phyloP scores from a whole-genome alignment of 306 rosid species.

The Urtica urens region DNA sequence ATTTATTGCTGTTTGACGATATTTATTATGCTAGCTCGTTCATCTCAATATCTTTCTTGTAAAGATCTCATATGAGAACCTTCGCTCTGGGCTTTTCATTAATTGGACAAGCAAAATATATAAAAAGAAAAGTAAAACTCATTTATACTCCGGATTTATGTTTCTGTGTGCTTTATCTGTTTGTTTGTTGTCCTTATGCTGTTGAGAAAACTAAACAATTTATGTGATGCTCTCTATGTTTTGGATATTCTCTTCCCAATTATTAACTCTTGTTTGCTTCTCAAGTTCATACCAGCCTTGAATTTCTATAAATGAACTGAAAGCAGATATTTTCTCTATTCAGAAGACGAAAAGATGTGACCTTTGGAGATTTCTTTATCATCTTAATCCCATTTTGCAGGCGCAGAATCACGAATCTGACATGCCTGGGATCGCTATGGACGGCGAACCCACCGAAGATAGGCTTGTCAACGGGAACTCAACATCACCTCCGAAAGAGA shows the following conservation, averaged over 20 bases:
- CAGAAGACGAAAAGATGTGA: constrained; percentile 8
- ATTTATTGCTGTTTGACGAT: constrained; percentile 8
- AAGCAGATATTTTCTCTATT: constrained; percentile 1
- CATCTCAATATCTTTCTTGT: constrained; percentile 16
- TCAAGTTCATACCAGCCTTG: not conserved
- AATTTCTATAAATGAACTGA: constrained; percentile 12
- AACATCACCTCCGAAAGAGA: constrained; percentile 30
- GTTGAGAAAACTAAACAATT: not conserved
- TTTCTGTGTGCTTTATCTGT: not conserved
- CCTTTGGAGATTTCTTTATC: not conserved
- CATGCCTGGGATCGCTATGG: constrained; percentile 57
- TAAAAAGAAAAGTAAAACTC: no score
- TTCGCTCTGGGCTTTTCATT: no score
- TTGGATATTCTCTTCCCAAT: not conserved
- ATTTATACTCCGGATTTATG: no score
- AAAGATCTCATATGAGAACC: constrained; percentile 23
- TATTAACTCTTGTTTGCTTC: not conserved
- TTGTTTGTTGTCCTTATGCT: not conserved
- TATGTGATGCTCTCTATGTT: not conserved
- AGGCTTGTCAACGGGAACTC: constrained; percentile 26
- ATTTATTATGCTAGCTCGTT: not conserved
- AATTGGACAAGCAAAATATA: no score
- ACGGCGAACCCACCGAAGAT: constrained; percentile 32
- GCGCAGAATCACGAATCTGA: no score
- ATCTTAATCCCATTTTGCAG: constrained; percentile 19